These are phyloP conservation scores for Venturia pyrina DNA, from an alignment of 2,329 filamentous ascomycete genomes.

Conservation along the genomic window DNA sequence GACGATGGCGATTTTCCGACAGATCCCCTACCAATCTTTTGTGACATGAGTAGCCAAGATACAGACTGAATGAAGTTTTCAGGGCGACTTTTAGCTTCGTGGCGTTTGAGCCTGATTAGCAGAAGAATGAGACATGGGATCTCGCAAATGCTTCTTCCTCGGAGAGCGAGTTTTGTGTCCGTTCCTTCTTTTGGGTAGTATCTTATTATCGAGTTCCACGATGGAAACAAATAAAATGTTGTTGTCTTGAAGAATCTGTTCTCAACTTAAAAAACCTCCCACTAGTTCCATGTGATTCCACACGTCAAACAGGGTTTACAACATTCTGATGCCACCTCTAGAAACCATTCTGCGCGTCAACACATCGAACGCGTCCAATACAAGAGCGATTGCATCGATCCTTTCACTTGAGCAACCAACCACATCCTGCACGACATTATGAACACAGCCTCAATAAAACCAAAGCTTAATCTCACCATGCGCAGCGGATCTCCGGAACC, in stretches of 20 bases:
- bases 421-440: neutral
- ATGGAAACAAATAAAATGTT: neutral
- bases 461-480: neutral
- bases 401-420: neutral
- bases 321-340: neutral
- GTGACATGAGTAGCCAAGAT: too few relatives aligned
- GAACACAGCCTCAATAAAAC: neutral
- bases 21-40: too few relatives aligned
- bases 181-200: neutral
- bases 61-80: too few relatives aligned
- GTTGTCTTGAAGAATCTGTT: neutral
- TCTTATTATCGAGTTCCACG: neutral
- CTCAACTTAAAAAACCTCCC: neutral
- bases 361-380: neutral
- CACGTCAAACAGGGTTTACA: too few relatives aligned
- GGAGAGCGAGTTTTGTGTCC: neutral
- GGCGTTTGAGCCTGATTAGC: too few relatives aligned
- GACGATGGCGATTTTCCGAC: too few relatives aligned
- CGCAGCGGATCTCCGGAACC: neutral
- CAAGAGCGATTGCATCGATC: neutral
- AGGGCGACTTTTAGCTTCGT: too few relatives aligned
- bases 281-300: too few relatives aligned
- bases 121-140: neutral
- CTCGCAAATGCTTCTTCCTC: neutral
- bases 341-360: neutral